Evolutionary conservation across 164 flowering plant species (phyloP), one percentile per base, ranked within the genome.

Genomic region (Tetrastigma voinierianum): DNA sequence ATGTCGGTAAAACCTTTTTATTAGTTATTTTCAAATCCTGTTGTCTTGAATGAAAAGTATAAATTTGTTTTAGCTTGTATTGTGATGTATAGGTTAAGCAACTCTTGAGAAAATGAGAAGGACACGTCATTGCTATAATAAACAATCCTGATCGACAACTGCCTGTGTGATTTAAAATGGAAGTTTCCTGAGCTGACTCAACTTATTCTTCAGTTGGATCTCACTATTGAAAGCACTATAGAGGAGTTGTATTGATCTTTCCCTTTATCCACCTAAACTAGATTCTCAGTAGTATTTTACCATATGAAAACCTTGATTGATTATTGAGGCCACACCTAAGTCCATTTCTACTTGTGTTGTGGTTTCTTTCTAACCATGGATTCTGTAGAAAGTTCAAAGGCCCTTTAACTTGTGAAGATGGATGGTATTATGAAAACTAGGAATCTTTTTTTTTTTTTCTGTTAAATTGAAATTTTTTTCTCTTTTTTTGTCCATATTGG

Each of bases 91-190:
- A 94, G 96, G 94, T 84, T 40, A 88, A 77, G 69, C 96, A 91
- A 67, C 83, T 95, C 65, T 64, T 95, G 67, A 84, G 81, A 90
- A 74, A 76, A 78, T 57, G 82, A 81, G 44, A 79, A 71, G 97
- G 91, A 48, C 84, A 83, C 67, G 93, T 95, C 25, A 51, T 95
- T 67, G 99, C 97, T 55, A 90, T 55, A 90, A 97, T 48, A 88
- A 90, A 97, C 46, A 88, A 87, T 77, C 98, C 97, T 45, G 51
- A 64, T 73, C 76, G 11, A 78, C 97, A 32, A 70, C 81, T 25
- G 86, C 84, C 93, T 95, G 71, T 74, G 68, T 66, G 82, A 87
- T 59, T 76, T 95, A 76, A 92, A 88, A 78, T 70, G 72, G 17
- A 78, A 76, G 80, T 92, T 85, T 76, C 57, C 72, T 12, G 90